Evolutionary conservation across 768 basidiomycete species (phyloP), one percentile per base, ranked within the genome.

Genomic region (Coprinellus aureogranulatus): DNA sequence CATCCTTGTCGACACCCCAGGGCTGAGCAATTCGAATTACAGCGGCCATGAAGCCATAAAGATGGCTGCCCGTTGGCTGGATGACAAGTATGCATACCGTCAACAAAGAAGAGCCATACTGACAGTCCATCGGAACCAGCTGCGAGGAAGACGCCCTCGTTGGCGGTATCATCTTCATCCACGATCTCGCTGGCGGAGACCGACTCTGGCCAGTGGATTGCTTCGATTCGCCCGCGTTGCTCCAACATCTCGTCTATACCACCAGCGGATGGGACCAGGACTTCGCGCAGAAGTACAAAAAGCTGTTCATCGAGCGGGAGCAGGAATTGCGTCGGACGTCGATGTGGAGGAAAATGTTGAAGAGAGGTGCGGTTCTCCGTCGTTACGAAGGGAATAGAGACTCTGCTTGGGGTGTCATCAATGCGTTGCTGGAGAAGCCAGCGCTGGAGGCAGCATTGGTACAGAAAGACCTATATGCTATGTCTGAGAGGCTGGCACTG

Each of bases 161-260:
- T 22, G 49, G 49, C n/a, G 59, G 59, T 18, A 53, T 60, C 14
- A 23, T 60, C 3, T 60, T 56, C 12, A 23, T 60, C 16, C 59
- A 60, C 34, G 55, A 56, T 26, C 57, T 60, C n/a, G 47, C 59
- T n/a, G n/a, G n/a, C 9, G 55, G 47, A 39, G 57, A 60, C 27
- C 30, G 49, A n/a, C 28, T n/a, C 16, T 51, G 49, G 49, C 49
- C 49, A 28, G 30, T 51, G 9, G 11, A 28, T 4, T 27, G 34
- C 30, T 23, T 51, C 2, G 9, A n/a, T 16, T 20, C 23, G 28
- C 49, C 49, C 1, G 49, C 25, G 16, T 28, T 28, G 16, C 16
- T 51, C 11, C 12, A 34, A 22, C 49, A 37, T 23, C 14, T 51
- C 14, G 5, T 51, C 27, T 30, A 31, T 20, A 23, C 49, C 49